Conservation (phyloP, 345 rosid species). For the Iberis pinnata region DNA sequence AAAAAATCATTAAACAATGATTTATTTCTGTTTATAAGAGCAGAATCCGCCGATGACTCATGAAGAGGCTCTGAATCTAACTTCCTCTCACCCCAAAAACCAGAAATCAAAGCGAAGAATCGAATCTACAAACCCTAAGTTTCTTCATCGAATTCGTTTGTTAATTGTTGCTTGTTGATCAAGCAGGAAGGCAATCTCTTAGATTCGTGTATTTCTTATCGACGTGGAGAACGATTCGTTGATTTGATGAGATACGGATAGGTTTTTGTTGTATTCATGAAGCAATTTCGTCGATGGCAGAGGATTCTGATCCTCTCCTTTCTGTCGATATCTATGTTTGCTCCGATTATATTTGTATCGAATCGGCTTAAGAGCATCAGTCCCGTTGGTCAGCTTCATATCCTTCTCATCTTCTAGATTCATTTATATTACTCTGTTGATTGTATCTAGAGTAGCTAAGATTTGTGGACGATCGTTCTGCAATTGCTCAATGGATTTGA, state of each 20-base stretch:
- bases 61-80: conserved; percentile 31
- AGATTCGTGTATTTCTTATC: conserved; percentile 12
- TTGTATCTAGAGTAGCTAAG: neutral
- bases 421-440: neutral
- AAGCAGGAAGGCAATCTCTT: conserved; percentile 32
- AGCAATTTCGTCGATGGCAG: conserved; percentile 61
- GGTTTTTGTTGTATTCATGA: conserved; percentile 44
- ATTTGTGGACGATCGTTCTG: conserved; percentile 11
- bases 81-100: conserved; percentile 5
- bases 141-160: neutral
- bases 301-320: conserved; percentile 74
- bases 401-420: neutral
- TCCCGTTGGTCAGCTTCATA: conserved; percentile 43
- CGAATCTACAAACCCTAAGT: conserved; percentile 35
- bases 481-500: conserved; percentile 1
- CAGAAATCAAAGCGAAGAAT: conserved; percentile 22
- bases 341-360: conserved; percentile 67
- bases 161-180: conserved; percentile 29
- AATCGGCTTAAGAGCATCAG: conserved; percentile 41
- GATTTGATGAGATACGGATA: conserved; percentile 18
- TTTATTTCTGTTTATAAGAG: neutral
- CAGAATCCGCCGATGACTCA: conserved; percentile 31
- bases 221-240: conserved; percentile 12
- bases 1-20: conserved; percentile 4
- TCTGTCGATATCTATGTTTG: conserved; percentile 58